These are phyloP conservation scores for Chrysophaeum taylorii DNA, from an alignment of 352 stramenopile species.

Conservation along the genomic window DNA sequence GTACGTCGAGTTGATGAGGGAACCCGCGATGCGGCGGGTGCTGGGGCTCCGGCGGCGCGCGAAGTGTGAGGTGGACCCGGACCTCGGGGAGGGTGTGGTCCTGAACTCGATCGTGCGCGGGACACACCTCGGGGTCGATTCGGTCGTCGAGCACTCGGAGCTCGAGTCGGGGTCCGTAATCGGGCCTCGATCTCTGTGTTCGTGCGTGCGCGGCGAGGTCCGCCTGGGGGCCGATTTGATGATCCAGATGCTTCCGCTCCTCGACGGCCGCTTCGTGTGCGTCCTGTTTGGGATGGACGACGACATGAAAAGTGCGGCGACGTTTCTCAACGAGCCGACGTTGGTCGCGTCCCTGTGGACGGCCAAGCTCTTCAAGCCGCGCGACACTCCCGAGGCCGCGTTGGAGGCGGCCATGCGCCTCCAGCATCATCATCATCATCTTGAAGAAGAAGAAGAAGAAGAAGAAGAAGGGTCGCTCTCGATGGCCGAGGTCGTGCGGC, in stretches of 20 bases:
- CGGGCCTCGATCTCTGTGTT: not conserved
- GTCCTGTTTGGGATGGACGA: not conserved
- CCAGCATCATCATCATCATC: not conserved
- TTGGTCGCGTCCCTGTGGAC: constrained; percentile 1
- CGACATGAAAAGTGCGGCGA: not conserved
- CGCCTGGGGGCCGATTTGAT: not conserved
- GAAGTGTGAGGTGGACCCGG: too few relatives aligned
- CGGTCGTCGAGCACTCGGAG: constrained; percentile 3
- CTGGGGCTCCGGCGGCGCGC: too few relatives aligned
- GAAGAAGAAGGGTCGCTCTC: too few relatives aligned
- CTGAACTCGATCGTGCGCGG: not conserved
- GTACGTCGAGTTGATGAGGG: not conserved
- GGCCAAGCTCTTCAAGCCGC: constrained; percentile 6
- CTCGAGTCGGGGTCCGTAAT: not conserved
- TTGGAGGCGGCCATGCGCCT: not conserved
- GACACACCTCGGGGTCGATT: not conserved
- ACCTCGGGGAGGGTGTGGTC: not conserved
- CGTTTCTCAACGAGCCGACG: not conserved
- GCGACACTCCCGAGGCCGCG: not conserved
- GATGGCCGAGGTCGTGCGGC: constrained; percentile 6
- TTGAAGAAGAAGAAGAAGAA: not conserved
- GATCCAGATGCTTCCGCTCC: not conserved
- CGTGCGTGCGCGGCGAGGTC: not conserved
- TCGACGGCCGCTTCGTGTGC: not conserved
- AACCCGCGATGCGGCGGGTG: too few relatives aligned